These are phyloP conservation scores for Diophrys sp. DNA, from an alignment of 73 alveolate genomes.

Conservation along the genomic window DNA sequence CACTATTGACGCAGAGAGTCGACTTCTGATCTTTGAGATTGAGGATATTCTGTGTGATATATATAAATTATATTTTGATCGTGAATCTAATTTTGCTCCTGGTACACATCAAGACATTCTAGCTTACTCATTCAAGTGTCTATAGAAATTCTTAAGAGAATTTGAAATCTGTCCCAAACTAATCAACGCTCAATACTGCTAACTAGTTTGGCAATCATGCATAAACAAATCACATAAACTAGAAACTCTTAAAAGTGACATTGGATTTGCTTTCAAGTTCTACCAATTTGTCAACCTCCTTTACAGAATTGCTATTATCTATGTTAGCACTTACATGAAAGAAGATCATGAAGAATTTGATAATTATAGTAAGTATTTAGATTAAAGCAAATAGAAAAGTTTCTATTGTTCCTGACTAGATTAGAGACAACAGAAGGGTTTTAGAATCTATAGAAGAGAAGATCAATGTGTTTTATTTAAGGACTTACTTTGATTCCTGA, in stretches of 20 bases:
- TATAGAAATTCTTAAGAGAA: background rate
- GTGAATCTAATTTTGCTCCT: background rate
- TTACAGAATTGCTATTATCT: background rate
- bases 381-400: background rate
- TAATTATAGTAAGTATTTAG: background rate
- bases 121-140: background rate
- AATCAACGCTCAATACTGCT: background rate
- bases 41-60: background rate
- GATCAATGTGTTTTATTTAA: background rate
- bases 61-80: background rate
- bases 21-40: no score
- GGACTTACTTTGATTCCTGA: background rate
- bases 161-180: background rate
- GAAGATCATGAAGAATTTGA: background rate
- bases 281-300: background rate
- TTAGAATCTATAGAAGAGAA: background rate
- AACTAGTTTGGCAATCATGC: background rate
- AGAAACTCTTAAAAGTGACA: background rate
- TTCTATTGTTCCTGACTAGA: background rate
- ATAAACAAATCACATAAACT: background rate
- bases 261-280: background rate
- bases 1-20: no score
- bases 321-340: background rate
- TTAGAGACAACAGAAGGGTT: background rate
- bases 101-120: background rate